These are phyloP conservation scores for Strobilomyces echinocephalus DNA, from an alignment of 768 basidiomycete species.

Conservation along the genomic window DNA sequence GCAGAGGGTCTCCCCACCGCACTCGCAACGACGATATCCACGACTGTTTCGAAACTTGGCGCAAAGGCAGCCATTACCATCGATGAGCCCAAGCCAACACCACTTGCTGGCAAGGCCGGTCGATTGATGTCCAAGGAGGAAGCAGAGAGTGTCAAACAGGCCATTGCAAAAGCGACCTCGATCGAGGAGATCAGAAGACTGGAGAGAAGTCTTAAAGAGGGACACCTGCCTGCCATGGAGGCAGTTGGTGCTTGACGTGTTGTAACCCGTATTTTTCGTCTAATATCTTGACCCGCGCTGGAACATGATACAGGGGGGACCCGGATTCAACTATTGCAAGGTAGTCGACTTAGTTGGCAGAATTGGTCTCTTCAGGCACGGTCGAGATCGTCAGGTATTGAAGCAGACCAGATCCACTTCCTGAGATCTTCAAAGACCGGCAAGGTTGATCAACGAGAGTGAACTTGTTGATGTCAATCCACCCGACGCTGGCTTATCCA, in stretches of 20 bases:
- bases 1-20: conserved; percentile 72
- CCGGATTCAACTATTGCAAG: not conserved
- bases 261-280: conserved; percentile 31
- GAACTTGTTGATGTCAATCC: too few relatives aligned
- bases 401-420: too few relatives aligned
- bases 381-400: too few relatives aligned
- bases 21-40: conserved; percentile 72
- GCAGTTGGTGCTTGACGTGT: conserved; percentile 64
- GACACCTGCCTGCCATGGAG: conserved; percentile 76
- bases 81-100: conserved; percentile 71
- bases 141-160: conserved; percentile 78
- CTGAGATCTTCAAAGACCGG: too few relatives aligned
- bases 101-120: conserved; percentile 63
- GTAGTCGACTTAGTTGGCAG: not conserved
- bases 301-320: not conserved
- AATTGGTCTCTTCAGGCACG: not conserved
- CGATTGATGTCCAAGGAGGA: conserved; percentile 90
- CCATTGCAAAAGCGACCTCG: conserved; percentile 86
- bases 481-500: not conserved
- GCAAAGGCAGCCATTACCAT: conserved; percentile 60
- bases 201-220: conserved; percentile 79
- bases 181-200: conserved; percentile 83
- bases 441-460: too few relatives aligned
- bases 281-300: conserved; percentile 15
- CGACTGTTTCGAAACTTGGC: conserved; percentile 62